A percentile compares a stretch with the other conserved stretches of the same genome.
These are phyloP conservation scores for Fomitopsis serialis DNA, from an alignment of 768 basidiomycete species.

Conservation along the genomic window DNA sequence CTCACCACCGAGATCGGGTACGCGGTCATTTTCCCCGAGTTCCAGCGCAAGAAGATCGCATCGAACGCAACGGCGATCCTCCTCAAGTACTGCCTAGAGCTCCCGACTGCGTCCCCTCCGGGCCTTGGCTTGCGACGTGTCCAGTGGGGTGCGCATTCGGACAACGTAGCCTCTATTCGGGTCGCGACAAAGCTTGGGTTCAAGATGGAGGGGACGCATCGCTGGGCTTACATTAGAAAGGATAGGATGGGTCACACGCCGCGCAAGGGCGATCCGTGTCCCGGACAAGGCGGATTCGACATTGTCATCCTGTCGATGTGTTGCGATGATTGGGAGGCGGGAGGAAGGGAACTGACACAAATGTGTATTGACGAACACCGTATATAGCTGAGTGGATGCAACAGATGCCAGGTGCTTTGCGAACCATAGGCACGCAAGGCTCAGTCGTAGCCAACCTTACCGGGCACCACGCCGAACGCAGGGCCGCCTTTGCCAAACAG, in stretches of 20 bases:
- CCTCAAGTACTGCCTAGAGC: slow-evolving; percentile 16
- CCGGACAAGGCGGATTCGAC: slow-evolving; percentile 36
- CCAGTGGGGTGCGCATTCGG: slow-evolving; percentile 34
- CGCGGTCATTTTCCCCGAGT: slow-evolving; percentile 30
- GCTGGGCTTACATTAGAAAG: slow-evolving; percentile 32
- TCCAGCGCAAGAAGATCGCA: slow-evolving; percentile 37
- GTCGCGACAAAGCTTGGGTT: slow-evolving; percentile 43
- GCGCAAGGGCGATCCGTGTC: slow-evolving; percentile 22
- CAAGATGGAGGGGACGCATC: slow-evolving; percentile 32
- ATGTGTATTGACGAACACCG: background rate
- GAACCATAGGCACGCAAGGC: no score
- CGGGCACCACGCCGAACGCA: slow-evolving; percentile 16
- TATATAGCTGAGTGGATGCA: no score
- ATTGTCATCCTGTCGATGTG: slow-evolving; percentile 43
- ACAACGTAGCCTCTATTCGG: slow-evolving; percentile 31
- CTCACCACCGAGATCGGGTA: slow-evolving; percentile 33
- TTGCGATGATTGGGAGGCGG: slow-evolving; percentile 57
- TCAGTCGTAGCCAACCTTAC: slow-evolving; percentile 9
- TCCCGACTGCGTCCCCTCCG: slow-evolving; percentile 11
- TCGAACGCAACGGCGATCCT: slow-evolving; percentile 33
- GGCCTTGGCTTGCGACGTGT: slow-evolving; percentile 40
- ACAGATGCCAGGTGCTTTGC: background rate
- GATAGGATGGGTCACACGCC: slow-evolving; percentile 18
- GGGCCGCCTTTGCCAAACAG: slow-evolving; percentile 24
- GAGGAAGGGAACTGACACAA: slow-evolving; percentile 27